Evolutionary conservation across 2,329 filamentous ascomycete genomes (phyloP).

Genomic region (Verticillium zaregamsianum): DNA sequence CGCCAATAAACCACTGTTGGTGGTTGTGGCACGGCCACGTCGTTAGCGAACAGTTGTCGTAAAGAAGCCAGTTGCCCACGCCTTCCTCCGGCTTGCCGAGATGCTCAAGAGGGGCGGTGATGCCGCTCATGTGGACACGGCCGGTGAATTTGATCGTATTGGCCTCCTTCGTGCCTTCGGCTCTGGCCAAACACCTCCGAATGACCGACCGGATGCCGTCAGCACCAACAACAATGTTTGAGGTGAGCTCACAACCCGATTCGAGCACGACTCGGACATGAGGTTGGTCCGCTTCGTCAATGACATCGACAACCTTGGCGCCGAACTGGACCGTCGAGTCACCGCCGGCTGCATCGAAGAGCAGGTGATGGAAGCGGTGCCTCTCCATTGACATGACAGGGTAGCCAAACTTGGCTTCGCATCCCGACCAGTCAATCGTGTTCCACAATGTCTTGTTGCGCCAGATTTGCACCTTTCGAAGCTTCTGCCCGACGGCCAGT

Average conservation of each 20-base stretch:
- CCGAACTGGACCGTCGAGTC: slow-evolving; percentile 4
- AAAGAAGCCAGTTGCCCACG: slow-evolving; percentile 15
- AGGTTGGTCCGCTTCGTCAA: slow-evolving; percentile 7
- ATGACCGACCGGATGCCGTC: slow-evolving; percentile 14
- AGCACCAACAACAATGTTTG: slow-evolving; percentile 11
- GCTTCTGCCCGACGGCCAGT: slow-evolving; percentile 5
- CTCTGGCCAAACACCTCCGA: slow-evolving; percentile 7
- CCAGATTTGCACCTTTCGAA: slow-evolving; percentile 12
- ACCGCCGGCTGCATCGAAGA: slow-evolving; percentile 10
- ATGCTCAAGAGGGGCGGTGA: slow-evolving; percentile 11
- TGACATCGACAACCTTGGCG: slow-evolving; percentile 10
- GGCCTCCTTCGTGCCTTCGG: slow-evolving; percentile 3
- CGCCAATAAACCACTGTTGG: slow-evolving; percentile 16
- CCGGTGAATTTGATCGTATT: slow-evolving; percentile 15
- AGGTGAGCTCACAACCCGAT: slow-evolving; percentile 5
- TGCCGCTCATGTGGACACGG: slow-evolving; percentile 14
- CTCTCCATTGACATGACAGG: slow-evolving; percentile 11
- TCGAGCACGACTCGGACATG: slow-evolving; percentile 8
- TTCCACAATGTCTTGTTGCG: slow-evolving; percentile 12
- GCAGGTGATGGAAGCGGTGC: slow-evolving; percentile 12
- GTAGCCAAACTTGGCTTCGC: slow-evolving; percentile 10
- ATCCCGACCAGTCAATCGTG: slow-evolving; percentile 4
- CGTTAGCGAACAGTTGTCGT: slow-evolving; percentile 14
- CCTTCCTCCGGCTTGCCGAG: slow-evolving; percentile 1
- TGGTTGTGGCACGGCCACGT: slow-evolving; percentile 15